Percentiles rank a stretch among this genome's conserved stretches.
These are phyloP conservation scores for Coemansia sp. DNA, from an alignment of 371 early-diverging fungal species.

Conservation along the genomic window DNA sequence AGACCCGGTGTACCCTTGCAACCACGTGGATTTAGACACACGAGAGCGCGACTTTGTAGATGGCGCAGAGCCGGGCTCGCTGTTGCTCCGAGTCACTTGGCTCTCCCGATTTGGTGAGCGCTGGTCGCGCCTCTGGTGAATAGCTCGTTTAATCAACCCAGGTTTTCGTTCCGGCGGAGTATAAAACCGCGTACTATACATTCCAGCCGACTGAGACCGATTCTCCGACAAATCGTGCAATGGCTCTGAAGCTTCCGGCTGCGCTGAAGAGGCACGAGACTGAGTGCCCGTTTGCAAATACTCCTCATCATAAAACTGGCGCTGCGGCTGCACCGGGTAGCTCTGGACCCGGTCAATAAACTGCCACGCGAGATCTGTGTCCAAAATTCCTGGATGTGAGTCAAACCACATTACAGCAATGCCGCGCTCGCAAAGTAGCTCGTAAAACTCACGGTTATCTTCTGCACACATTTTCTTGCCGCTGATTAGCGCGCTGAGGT, in stretches of 20 bases:
- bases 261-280: neutral
- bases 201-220: neutral
- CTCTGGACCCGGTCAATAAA: conserved; percentile 18
- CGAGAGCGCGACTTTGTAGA: no score
- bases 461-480: conserved; percentile 17
- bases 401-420: conserved; percentile 44
- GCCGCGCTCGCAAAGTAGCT: conserved; percentile 23
- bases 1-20: neutral
- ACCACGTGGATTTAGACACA: neutral
- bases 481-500: conserved; percentile 43
- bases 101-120: neutral
- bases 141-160: neutral
- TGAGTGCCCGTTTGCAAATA: neutral
- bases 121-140: neutral
- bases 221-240: neutral
- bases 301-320: neutral
- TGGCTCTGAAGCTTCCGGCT: neutral
- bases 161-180: neutral
- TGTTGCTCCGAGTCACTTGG: neutral
- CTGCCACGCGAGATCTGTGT: conserved; percentile 28
- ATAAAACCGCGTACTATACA: neutral
- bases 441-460: conserved; percentile 32
- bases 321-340: neutral
- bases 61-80: neutral
- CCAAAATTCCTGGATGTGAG: conserved; percentile 23